Percentiles rank a stretch among this genome's conserved stretches.
Conservation (phyloP, 1,284 basidiomycete genomes). For the Sanghuangporus weigelae region DNA sequence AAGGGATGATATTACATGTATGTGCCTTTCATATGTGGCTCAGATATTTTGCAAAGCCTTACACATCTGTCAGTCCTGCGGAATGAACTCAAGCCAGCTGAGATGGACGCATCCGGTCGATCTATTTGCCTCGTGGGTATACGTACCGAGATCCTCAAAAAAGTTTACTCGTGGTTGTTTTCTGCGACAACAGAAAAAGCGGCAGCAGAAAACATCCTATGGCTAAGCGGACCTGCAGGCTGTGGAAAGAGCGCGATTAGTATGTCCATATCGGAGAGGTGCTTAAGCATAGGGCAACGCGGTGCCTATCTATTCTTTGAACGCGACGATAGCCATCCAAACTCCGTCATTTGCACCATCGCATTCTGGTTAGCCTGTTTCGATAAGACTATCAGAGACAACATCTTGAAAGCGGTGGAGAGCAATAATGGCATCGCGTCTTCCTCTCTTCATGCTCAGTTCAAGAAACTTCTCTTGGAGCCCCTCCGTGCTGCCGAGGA, state of each 20-base stretch:
- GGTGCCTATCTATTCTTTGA: conserved; percentile 19
- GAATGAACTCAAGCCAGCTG: neutral
- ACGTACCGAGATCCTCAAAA: neutral
- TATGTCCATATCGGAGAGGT: conserved; percentile 1
- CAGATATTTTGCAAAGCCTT: neutral
- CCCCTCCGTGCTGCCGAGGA: neutral
- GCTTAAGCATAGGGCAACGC: neutral
- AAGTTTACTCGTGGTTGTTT: neutral
- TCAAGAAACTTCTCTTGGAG: neutral
- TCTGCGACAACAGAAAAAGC: neutral
- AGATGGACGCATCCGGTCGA: neutral
- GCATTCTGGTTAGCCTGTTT: neutral
- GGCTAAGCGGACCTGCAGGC: conserved; percentile 28
- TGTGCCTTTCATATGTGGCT: neutral
- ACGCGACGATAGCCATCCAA: neutral
- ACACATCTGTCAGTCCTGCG: neutral
- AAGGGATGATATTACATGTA: neutral
- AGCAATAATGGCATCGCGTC: neutral
- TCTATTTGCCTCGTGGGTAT: neutral
- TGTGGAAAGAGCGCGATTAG: conserved; percentile 24
- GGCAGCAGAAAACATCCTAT: neutral
- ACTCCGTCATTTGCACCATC: neutral
- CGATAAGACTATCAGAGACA: neutral
- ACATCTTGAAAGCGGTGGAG: neutral
- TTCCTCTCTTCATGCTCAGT: neutral